Percentiles rank a stretch among this genome's conserved stretches.
Evolutionary conservation across 768 basidiomycete genomes (phyloP).

Genomic region (Cantharellus anzutake): DNA sequence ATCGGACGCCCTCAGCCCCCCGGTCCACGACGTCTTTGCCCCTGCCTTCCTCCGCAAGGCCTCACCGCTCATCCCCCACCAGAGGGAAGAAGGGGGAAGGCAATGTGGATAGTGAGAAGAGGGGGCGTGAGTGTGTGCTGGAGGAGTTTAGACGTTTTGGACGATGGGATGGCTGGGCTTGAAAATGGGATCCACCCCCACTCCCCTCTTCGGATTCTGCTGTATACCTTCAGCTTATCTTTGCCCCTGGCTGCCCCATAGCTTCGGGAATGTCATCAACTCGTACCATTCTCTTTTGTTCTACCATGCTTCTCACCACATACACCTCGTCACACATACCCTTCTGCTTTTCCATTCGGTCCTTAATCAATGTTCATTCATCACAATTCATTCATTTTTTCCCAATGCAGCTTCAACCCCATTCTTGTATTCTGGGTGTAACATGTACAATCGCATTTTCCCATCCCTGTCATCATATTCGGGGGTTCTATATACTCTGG

Average conservation of each 20-base stretch:
- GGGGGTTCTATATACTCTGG: not conserved
- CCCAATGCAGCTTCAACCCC: not conserved
- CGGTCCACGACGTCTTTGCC: not conserved
- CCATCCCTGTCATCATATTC: not conserved
- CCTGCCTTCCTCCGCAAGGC: not conserved
- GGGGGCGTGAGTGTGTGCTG: constrained; percentile 37
- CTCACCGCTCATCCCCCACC: not conserved
- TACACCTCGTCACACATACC: too few species aligned
- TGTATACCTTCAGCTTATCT: too few species aligned
- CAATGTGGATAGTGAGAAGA: constrained; percentile 30
- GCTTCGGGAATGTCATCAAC: too few species aligned
- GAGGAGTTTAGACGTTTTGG: constrained; percentile 70
- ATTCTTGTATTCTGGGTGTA: not conserved
- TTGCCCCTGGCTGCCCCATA: too few species aligned
- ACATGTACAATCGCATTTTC: not conserved
- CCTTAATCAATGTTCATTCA: too few species aligned
- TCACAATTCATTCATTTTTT: too few species aligned
- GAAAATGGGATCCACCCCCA: not conserved
- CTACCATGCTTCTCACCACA: too few species aligned
- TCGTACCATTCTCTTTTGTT: too few species aligned
- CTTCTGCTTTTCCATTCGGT: too few species aligned
- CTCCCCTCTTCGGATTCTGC: not conserved
- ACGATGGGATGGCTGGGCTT: constrained; percentile 80
- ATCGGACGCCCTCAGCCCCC: not conserved
- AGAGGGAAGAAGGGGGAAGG: constrained; percentile 48